These are phyloP conservation scores for Entophlyctis luteolus DNA, from an alignment of 192 early-diverging fungal genomes.

Conservation along the genomic window DNA sequence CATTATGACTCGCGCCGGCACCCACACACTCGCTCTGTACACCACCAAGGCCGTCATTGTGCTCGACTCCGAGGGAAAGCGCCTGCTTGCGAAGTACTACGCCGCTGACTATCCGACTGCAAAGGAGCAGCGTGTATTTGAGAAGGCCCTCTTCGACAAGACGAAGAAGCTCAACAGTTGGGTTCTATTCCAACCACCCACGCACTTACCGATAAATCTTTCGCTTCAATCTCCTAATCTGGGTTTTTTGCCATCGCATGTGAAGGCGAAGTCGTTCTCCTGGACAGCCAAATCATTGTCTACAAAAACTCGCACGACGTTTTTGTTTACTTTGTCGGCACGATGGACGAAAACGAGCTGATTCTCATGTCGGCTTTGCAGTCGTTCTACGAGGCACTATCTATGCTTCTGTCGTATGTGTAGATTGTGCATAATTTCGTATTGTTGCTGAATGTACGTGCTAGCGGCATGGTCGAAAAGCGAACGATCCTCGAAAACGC, in stretches of 20 bases:
- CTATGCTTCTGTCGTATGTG: conserved; percentile 72
- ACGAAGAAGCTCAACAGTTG: conserved; percentile 75
- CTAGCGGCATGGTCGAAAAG: conserved; percentile 86
- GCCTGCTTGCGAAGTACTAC: conserved; percentile 93
- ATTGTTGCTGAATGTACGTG: background rate
- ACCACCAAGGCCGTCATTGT: conserved; percentile 84
- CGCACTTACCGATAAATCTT: too few relatives aligned
- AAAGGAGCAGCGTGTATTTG: conserved; percentile 89
- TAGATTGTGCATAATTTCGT: background rate
- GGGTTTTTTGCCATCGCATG: background rate
- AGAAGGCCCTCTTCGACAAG: conserved; percentile 87
- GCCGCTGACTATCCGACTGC: conserved; percentile 50
- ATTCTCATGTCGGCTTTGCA: conserved; percentile 75
- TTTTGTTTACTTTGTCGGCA: conserved; percentile 87
- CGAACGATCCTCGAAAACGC: conserved; percentile 83
- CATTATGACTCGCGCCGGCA: background rate
- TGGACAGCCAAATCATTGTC: conserved; percentile 86
- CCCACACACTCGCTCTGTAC: conserved; percentile 74
- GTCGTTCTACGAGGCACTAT: conserved; percentile 79
- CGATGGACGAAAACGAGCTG: conserved; percentile 90
- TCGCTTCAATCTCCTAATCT: too few relatives aligned
- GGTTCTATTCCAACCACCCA: background rate
- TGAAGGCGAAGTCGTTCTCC: conserved; percentile 85
- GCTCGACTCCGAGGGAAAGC: conserved; percentile 88
- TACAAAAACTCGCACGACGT: conserved; percentile 83